Evolutionary conservation across 306 rosid species (phyloP).

Genomic region (Castanea crenata): DNA sequence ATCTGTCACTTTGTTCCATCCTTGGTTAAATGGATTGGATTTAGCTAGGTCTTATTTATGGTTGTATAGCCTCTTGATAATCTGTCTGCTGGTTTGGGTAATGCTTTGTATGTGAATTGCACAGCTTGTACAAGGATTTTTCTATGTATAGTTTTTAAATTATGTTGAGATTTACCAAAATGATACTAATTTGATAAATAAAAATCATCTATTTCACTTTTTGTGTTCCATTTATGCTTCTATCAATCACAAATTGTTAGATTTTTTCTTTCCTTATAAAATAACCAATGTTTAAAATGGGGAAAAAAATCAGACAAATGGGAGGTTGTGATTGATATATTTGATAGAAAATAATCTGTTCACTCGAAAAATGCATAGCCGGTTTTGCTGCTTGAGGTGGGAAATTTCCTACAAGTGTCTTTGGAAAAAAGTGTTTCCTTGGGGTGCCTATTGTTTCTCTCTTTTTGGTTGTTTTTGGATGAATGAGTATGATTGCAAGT

Average conservation of each 20-base stretch:
- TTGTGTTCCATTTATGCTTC: no score
- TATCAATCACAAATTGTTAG: no score
- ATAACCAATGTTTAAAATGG: no score
- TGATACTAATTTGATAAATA: neutral
- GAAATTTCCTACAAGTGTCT: no score
- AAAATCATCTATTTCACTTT: no score
- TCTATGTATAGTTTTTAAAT: conserved; percentile 39
- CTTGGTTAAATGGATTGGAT: conserved; percentile 23
- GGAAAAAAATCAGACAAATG: no score
- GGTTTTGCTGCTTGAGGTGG: neutral
- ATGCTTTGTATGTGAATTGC: conserved; percentile 26
- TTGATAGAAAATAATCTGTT: neutral
- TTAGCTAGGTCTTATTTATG: conserved; percentile 10
- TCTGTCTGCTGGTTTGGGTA: conserved; percentile 23
- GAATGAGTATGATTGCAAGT: neutral
- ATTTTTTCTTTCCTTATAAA: no score
- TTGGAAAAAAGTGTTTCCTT: neutral
- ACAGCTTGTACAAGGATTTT: conserved; percentile 14
- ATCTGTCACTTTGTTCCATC: neutral
- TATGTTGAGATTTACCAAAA: neutral
- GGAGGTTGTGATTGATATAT: neutral
- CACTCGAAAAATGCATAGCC: neutral
- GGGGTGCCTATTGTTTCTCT: neutral
- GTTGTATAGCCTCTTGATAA: conserved; percentile 23
- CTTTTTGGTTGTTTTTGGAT: neutral